phyloP scores from a whole-genome alignment of 2,329 filamentous ascomycete species.

The Microascus cirrosus region DNA sequence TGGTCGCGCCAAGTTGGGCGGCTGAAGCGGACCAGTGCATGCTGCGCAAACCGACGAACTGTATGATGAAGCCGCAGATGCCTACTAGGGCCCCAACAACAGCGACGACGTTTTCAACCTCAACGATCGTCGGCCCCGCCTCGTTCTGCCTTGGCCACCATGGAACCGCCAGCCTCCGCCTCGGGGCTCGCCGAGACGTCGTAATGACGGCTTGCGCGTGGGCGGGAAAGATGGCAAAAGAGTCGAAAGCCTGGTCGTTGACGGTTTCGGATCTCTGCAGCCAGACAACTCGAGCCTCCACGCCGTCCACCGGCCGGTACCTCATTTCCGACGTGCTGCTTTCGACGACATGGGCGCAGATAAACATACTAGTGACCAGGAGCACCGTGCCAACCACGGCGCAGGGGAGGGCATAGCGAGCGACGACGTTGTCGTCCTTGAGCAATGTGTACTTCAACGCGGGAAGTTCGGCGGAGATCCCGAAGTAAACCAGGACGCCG shows the following conservation, averaged over 20 bases:
- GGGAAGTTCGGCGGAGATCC: conserved; percentile 5
- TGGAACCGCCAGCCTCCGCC: too few species aligned
- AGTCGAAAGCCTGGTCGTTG: conserved; percentile 16
- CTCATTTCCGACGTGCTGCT: conserved; percentile 14
- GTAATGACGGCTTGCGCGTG: too few species aligned
- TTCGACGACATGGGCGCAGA: conserved; percentile 20
- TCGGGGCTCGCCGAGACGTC: too few species aligned
- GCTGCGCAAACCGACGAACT: conserved; percentile 10
- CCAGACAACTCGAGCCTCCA: conserved; percentile 13
- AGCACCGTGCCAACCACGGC: conserved; percentile 14
- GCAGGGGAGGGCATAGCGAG: conserved; percentile 14
- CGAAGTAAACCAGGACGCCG: conserved; percentile 11
- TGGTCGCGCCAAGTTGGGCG: conserved; percentile 12
- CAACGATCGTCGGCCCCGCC: too few species aligned
- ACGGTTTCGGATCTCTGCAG: conserved; percentile 15
- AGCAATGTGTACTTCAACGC: conserved; percentile 2
- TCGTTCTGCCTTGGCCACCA: too few species aligned
- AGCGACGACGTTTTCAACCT: too few species aligned
- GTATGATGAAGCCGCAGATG: background rate
- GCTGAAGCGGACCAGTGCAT: conserved; percentile 16
- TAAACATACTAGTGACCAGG: conserved; percentile 14
- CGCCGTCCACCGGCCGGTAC: conserved; percentile 5
- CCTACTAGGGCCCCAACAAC: background rate
- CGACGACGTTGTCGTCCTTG: conserved; percentile 6
- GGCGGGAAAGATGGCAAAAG: conserved; percentile 16